Conservation (phyloP, 805 yeast species). For the Nematodospora valgi region DNA sequence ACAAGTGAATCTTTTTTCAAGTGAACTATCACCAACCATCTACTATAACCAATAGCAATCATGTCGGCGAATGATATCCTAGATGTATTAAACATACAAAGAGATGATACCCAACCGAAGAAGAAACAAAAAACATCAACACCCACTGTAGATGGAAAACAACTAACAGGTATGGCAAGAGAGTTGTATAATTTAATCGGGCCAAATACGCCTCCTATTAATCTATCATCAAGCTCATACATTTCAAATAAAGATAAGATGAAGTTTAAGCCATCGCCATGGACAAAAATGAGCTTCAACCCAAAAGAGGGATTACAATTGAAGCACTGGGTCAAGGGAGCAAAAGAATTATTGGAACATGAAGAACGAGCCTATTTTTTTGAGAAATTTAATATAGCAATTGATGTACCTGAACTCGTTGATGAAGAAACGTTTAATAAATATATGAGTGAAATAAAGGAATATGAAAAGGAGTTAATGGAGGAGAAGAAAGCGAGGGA, state of each 20-base stretch:
- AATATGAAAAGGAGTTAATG: conserved; percentile 16
- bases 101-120: conserved; percentile 41
- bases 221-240: conserved; percentile 29
- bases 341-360: conserved; percentile 42
- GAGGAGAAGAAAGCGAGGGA: conserved; percentile 14
- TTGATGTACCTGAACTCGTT: conserved; percentile 68
- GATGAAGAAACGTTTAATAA: conserved; percentile 55
- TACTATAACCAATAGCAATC: not conserved
- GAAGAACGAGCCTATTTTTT: conserved; percentile 53
- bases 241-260: conserved; percentile 60
- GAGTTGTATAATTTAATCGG: conserved; percentile 88
- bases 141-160: conserved; percentile 17
- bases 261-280: conserved; percentile 70
- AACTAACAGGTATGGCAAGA: conserved; percentile 72
- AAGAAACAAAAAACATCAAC: conserved; percentile 34
- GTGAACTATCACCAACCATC: not conserved
- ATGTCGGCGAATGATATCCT: conserved; percentile 56
- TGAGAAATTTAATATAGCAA: conserved; percentile 66
- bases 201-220: conserved; percentile 84
- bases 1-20: too few species aligned
- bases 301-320: conserved; percentile 46
- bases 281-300: conserved; percentile 68
- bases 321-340: conserved; percentile 86
- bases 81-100: conserved; percentile 70
- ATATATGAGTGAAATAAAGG: conserved; percentile 43